Evolutionary conservation across 2,329 filamentous ascomycete genomes (phyloP).

Genomic region (Penicillium sp.): DNA sequence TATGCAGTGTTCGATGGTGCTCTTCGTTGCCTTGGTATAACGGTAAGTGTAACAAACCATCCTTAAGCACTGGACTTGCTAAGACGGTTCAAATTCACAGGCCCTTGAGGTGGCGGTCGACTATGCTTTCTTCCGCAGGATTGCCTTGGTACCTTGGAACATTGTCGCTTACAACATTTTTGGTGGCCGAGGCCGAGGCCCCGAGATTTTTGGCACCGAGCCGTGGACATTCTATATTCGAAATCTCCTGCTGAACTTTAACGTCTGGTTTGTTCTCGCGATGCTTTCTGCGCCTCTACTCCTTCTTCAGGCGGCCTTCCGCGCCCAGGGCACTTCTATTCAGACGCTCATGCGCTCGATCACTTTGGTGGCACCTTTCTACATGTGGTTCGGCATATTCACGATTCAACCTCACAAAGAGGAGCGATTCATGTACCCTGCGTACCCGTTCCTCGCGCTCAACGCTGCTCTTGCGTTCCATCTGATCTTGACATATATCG

Average conservation of each 20-base stretch:
- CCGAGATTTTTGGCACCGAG: conserved; percentile 92
- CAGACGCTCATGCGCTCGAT: conserved; percentile 73
- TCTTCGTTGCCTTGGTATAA: conserved; percentile 64
- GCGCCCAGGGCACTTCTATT: conserved; percentile 62
- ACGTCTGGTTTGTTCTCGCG: conserved; percentile 86
- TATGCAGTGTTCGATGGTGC: conserved; percentile 67
- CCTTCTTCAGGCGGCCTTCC: conserved; percentile 68
- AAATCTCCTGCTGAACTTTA: conserved; percentile 92
- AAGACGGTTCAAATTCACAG: conserved; percentile 47
- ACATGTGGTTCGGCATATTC: conserved; percentile 92
- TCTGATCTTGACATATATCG: conserved; percentile 73
- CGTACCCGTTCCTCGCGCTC: conserved; percentile 84
- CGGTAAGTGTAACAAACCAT: conserved; percentile 58
- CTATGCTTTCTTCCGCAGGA: conserved; percentile 79
- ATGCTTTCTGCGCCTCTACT: conserved; percentile 74
- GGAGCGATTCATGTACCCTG: conserved; percentile 97
- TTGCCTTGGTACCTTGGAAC: conserved; percentile 80
- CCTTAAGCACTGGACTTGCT: conserved; percentile 19
- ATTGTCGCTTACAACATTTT: conserved; percentile 97
- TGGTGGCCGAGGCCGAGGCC: conserved; percentile 72
- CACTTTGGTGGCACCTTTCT: conserved; percentile 82
- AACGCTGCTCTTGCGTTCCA: conserved; percentile 86
- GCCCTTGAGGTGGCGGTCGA: conserved; percentile 71
- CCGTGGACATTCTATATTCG: conserved; percentile 96
- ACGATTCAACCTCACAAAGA: conserved; percentile 94